Evolutionary conservation across 2,329 filamentous ascomycete genomes (phyloP).

Genomic region (Calonectria montana): DNA sequence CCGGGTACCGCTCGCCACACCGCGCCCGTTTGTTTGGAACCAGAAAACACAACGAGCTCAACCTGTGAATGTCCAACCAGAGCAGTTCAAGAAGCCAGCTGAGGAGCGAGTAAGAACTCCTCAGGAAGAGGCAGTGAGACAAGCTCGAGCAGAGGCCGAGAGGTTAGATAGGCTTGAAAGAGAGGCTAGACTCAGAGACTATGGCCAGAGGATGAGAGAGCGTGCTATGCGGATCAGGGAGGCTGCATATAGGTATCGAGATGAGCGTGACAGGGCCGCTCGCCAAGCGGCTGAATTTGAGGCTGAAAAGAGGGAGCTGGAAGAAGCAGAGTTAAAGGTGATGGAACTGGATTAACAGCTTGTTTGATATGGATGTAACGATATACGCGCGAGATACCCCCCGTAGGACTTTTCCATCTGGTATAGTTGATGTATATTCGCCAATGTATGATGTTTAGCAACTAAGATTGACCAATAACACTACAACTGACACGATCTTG

Average conservation of each 20-base stretch:
- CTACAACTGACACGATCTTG: not conserved
- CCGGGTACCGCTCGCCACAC: not conserved
- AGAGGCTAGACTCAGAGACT: not conserved
- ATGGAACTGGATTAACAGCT: conserved; percentile 4
- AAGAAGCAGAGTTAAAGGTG: not conserved
- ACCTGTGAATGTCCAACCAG: not conserved
- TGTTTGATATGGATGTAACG: not conserved
- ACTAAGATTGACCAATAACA: not conserved
- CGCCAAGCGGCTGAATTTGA: not conserved
- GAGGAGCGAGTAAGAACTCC: not conserved
- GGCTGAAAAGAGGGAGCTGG: not conserved
- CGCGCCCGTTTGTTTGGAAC: not conserved
- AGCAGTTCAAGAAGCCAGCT: not conserved
- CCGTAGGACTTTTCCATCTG: not conserved
- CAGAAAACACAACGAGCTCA: not conserved
- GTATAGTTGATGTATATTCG: not conserved
- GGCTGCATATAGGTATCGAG: conserved; percentile 6
- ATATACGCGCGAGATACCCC: not conserved
- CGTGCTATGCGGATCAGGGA: conserved; percentile 5
- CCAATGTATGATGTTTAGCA: not conserved
- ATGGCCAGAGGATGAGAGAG: conserved; percentile 8
- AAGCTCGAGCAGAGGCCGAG: conserved; percentile 2
- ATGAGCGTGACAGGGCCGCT: conserved; percentile 1
- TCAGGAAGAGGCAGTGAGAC: not conserved
- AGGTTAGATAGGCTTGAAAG: not conserved